A percentile compares a stretch with the other conserved stretches of the same genome.
Conservation (phyloP, 2,329 filamentous ascomycete genomes). For the Colletotrichum sp. region DNA sequence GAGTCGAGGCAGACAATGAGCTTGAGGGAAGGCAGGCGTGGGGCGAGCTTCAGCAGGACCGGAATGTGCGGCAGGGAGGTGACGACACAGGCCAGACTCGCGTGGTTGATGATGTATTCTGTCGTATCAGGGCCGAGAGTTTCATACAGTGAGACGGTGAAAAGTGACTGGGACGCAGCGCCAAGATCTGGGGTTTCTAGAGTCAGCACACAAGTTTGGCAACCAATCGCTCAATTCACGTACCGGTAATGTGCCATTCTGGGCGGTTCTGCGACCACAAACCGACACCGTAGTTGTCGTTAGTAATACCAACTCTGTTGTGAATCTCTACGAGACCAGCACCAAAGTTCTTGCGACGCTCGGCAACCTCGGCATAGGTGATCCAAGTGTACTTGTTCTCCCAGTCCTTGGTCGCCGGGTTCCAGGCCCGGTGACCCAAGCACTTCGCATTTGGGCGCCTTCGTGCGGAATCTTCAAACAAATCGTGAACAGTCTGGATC, state of each 20-base stretch:
- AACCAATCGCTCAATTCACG: neutral
- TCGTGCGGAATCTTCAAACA: conserved; percentile 74
- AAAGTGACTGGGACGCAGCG: conserved; percentile 85
- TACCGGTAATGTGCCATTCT: conserved; percentile 85
- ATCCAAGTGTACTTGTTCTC: conserved; percentile 81
- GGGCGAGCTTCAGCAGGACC: conserved; percentile 77
- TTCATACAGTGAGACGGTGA: conserved; percentile 93
- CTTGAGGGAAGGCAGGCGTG: conserved; percentile 82
- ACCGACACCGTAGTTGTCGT: conserved; percentile 74
- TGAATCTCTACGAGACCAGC: conserved; percentile 86
- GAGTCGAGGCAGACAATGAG: conserved; percentile 87
- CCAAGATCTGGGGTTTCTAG: conserved; percentile 69
- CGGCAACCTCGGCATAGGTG: conserved; percentile 79
- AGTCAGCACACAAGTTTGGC: neutral
- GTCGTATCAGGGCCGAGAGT: conserved; percentile 90
- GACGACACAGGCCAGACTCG: conserved; percentile 75
- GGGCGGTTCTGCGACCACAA: conserved; percentile 86
- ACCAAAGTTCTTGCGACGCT: conserved; percentile 83
- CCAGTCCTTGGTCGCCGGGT: conserved; percentile 74
- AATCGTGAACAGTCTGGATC: conserved; percentile 76
- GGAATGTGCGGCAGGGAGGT: conserved; percentile 83
- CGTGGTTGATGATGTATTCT: conserved; percentile 95
- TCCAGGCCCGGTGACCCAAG: conserved; percentile 82
- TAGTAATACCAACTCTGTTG: conserved; percentile 68
- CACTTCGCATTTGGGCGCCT: conserved; percentile 72